phyloP scores from a whole-genome alignment of 768 basidiomycete genomes.

The Boletus rufocinnamomeus region DNA sequence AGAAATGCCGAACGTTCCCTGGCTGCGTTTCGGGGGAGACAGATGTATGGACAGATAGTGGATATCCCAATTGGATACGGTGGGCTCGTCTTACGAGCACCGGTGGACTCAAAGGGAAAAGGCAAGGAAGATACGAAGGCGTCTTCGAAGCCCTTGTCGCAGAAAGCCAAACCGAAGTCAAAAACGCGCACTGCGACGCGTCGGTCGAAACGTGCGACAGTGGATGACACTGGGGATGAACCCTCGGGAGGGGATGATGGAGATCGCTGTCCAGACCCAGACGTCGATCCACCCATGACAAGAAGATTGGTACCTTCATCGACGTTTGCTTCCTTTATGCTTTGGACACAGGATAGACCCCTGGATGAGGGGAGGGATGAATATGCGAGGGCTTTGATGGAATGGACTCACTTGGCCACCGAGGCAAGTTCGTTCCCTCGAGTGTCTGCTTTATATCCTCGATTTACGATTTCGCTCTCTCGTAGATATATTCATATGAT shows the following conservation, averaged over 20 bases:
- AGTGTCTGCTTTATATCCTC: too few relatives aligned
- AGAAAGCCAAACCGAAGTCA: constrained; percentile 14
- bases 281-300: constrained; percentile 9
- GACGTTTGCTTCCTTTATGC: constrained; percentile 64
- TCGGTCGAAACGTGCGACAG: constrained; percentile 27
- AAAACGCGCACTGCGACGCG: constrained; percentile 15
- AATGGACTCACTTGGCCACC: constrained; percentile 68
- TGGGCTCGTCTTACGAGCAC: constrained; percentile 58
- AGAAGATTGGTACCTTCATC: constrained; percentile 49
- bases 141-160: constrained; percentile 4
- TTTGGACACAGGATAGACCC: constrained; percentile 76
- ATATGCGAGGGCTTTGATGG: constrained; percentile 64
- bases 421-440: constrained; percentile 49
- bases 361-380: constrained; percentile 73
- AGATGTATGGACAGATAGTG: constrained; percentile 65
- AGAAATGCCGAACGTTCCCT: constrained; percentile 34
- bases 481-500: constrained; percentile 31
- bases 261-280: constrained; percentile 16
- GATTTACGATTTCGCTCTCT: background rate
- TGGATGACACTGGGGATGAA: constrained; percentile 32
- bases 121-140: constrained; percentile 14
- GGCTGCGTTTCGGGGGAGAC: constrained; percentile 76
- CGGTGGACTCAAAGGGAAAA: constrained; percentile 16
- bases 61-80: constrained; percentile 65
- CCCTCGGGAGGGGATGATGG: constrained; percentile 27